phyloP scores from a whole-genome alignment of 2,329 filamentous ascomycete species.

The Botrytis tulipae region DNA sequence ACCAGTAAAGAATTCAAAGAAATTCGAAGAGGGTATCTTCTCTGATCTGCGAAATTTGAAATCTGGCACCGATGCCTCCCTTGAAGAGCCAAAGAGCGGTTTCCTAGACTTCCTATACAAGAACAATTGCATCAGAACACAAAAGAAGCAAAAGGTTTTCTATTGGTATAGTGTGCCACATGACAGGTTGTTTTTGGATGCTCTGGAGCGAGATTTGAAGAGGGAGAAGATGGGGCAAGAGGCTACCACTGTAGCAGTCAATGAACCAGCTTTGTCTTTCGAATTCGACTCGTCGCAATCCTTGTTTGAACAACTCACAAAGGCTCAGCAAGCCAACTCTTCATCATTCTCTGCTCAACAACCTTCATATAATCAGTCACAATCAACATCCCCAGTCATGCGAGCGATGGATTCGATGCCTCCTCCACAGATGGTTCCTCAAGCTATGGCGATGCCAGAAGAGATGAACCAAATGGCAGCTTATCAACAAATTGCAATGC shows the following conservation, averaged over 20 bases:
- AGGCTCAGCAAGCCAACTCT: conserved; percentile 97
- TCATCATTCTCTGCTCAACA: conserved; percentile 89
- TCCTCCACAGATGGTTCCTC: conserved; percentile 78
- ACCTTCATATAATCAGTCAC: conserved; percentile 50
- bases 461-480: conserved; percentile 62
- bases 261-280: conserved; percentile 95
- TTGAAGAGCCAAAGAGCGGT: conserved; percentile 97
- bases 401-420: conserved; percentile 92
- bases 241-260: conserved; percentile 92
- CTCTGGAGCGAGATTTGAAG: conserved; percentile 94
- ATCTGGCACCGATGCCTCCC: conserved; percentile 93
- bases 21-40: conserved; percentile 99
- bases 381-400: conserved; percentile 85
- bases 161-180: conserved; percentile 99
- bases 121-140: conserved; percentile 99
- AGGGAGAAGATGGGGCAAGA: conserved; percentile 99
- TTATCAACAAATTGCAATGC: conserved; percentile 69
- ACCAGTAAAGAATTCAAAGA: conserved; percentile 99
- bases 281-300: conserved; percentile 99
- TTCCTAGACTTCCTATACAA: conserved; percentile 99
- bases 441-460: conserved; percentile 55
- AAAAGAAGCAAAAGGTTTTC: conserved; percentile 99
- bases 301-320: conserved; percentile 98
- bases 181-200: conserved; percentile 95
- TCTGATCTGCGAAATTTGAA: conserved; percentile 98